phyloP scores from a whole-genome alignment of 768 basidiomycete species.

The Fomitopsis serialis region DNA sequence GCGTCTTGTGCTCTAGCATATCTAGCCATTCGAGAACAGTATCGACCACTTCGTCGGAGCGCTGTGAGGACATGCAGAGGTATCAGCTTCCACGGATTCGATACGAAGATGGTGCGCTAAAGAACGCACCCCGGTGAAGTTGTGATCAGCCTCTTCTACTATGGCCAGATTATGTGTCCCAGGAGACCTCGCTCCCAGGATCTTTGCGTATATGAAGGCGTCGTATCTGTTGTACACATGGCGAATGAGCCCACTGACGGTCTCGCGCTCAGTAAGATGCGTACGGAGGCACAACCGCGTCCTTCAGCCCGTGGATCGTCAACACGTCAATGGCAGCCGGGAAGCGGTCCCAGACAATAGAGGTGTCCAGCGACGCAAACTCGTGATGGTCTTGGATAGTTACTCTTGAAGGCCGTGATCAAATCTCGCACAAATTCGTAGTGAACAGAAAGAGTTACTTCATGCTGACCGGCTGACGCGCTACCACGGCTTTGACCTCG shows the following conservation, averaged over 20 bases:
- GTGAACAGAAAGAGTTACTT: constrained; percentile 2
- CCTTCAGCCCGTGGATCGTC: constrained; percentile 71
- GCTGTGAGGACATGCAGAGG: constrained; percentile 22
- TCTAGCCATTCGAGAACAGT: constrained; percentile 68
- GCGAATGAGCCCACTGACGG: too few species aligned
- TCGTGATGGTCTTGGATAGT: constrained; percentile 44
- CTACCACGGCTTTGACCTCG: constrained; percentile 60
- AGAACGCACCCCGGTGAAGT: constrained; percentile 52
- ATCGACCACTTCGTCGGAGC: constrained; percentile 62
- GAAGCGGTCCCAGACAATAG: constrained; percentile 63
- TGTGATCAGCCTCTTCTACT: constrained; percentile 75
- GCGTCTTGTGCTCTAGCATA: constrained; percentile 34
- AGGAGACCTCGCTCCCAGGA: constrained; percentile 47
- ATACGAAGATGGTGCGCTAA: neutral
- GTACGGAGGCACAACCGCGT: constrained; percentile 67
- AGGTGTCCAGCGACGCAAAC: constrained; percentile 63
- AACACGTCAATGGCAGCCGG: constrained; percentile 62
- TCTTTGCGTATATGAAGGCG: constrained; percentile 61
- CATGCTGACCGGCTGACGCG: constrained; percentile 45
- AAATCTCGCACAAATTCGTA: neutral
- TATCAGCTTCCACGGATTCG: too few species aligned
- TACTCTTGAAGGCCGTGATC: neutral
- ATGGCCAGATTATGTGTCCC: constrained; percentile 70
- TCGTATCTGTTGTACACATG: constrained; percentile 47
- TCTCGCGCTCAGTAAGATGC: constrained; percentile 21